Conservation (phyloP, 2,329 filamentous ascomycete genomes). For the Chlorencoelia australis region DNA sequence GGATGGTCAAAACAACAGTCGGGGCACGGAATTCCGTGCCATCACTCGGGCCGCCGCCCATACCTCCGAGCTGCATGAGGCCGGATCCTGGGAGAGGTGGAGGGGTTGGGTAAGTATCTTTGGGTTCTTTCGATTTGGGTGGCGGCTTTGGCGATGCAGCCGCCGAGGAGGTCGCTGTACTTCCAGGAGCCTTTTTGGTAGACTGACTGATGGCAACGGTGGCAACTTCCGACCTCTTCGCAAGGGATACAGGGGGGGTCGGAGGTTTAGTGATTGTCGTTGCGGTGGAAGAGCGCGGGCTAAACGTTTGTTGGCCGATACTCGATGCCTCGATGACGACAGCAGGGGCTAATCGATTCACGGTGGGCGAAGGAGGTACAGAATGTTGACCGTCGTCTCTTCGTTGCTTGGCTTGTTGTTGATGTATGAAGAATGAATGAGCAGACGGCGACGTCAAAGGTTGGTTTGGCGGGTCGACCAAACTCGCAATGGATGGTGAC, state of each 20-base stretch:
- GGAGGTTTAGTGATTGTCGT: conserved; percentile 3
- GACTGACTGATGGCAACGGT: conserved; percentile 21
- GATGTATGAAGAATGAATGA: conserved; percentile 28
- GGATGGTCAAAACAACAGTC: conserved; percentile 76
- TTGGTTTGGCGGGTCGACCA: conserved; percentile 61
- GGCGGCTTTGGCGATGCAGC: conserved; percentile 44
- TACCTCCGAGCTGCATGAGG: conserved; percentile 49
- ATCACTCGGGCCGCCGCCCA: conserved; percentile 36
- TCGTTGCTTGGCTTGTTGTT: conserved; percentile 17
- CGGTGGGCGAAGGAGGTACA: conserved; percentile 24
- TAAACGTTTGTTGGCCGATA: conserved; percentile 11
- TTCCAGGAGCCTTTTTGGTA: conserved; percentile 33
- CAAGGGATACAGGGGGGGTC: conserved; percentile 2
- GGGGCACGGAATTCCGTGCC: conserved; percentile 52
- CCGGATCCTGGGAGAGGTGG: conserved; percentile 53
- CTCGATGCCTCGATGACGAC: conserved; percentile 2
- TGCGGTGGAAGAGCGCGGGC: neutral
- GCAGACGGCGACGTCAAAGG: conserved; percentile 23
- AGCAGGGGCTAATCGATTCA: conserved; percentile 19
- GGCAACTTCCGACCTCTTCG: neutral
- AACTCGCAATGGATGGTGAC: conserved; percentile 83
- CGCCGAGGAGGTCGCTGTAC: conserved; percentile 40
- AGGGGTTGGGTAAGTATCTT: conserved; percentile 29
- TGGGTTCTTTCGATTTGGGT: conserved; percentile 34
- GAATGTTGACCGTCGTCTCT: conserved; percentile 17